A percentile compares a stretch with the other conserved stretches of the same genome.
Evolutionary conservation across 1,284 basidiomycete genomes (phyloP).

Genomic region (Sparassis latifolia): DNA sequence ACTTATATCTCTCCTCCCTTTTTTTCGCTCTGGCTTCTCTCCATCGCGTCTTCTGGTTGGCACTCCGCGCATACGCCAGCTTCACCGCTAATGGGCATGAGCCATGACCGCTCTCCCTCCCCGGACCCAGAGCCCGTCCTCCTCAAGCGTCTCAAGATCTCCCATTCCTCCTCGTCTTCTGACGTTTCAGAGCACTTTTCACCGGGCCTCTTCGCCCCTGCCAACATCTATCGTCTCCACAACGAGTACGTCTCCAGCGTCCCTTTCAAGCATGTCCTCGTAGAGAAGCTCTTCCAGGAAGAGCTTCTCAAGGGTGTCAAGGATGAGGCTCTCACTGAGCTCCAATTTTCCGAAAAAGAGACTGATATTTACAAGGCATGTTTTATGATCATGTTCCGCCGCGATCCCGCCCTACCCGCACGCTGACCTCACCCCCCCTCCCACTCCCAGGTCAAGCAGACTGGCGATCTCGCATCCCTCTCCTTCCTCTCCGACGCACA

Average conservation of each 20-base stretch:
- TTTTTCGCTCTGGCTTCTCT: too few relatives aligned
- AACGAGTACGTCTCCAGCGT: slow-evolving; percentile 49
- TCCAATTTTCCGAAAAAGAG: slow-evolving; percentile 94
- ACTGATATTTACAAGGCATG: slow-evolving; percentile 97
- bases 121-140: slow-evolving; percentile 20
- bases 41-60: too few relatives aligned
- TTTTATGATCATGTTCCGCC: not conserved
- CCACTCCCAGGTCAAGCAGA: slow-evolving; percentile 83
- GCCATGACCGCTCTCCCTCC: slow-evolving; percentile 25
- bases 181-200: slow-evolving; percentile 39
- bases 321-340: slow-evolving; percentile 77
- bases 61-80: too few relatives aligned
- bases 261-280: slow-evolving; percentile 83
- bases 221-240: slow-evolving; percentile 49
- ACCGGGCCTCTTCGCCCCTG: slow-evolving; percentile 48
- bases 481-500: slow-evolving; percentile 77
- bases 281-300: slow-evolving; percentile 82
- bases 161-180: slow-evolving; percentile 16
- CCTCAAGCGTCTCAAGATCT: slow-evolving; percentile 28
- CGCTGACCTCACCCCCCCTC: not conserved
- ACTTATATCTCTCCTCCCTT: too few relatives aligned
- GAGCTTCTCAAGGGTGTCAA: slow-evolving; percentile 73
- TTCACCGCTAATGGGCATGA: slow-evolving; percentile 8
- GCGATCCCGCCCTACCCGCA: not conserved
- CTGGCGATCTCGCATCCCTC: slow-evolving; percentile 92